Evolutionary conservation across 2,329 filamentous ascomycete species (phyloP).

Genomic region (Paradendryphiella salina): DNA sequence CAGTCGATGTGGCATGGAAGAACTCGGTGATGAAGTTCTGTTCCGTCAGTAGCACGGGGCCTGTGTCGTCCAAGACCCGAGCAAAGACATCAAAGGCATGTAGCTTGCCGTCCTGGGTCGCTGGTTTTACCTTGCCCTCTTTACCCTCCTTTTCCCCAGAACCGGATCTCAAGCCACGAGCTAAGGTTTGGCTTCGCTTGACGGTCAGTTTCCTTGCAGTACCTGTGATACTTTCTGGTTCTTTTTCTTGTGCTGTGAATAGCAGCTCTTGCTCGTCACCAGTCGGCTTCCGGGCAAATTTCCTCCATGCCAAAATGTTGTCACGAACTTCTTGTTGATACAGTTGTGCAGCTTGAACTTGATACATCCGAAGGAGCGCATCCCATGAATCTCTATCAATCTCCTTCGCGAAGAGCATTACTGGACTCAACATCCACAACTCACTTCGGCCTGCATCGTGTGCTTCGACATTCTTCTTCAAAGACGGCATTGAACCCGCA

Average conservation of each 20-base stretch:
- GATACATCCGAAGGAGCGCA: conserved; percentile 76
- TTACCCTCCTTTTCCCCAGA: conserved; percentile 63
- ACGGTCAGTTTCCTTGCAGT: conserved; percentile 89
- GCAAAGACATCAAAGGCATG: conserved; percentile 81
- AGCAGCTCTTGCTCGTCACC: conserved; percentile 80
- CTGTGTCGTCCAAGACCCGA: conserved; percentile 76
- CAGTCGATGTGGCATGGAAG: conserved; percentile 88
- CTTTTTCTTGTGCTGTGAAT: conserved; percentile 90
- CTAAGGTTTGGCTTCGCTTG: conserved; percentile 87
- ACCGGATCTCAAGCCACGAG: conserved; percentile 70
- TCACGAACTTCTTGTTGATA: conserved; percentile 84
- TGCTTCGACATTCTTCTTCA: conserved; percentile 68
- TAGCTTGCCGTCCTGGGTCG: conserved; percentile 63
- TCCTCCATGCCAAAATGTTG: conserved; percentile 77
- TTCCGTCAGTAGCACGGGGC: conserved; percentile 84
- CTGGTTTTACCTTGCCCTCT: conserved; percentile 59
- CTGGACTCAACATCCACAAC: conserved; percentile 84
- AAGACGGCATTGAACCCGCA: conserved; percentile 50
- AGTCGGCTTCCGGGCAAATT: conserved; percentile 71
- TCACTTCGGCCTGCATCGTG: conserved; percentile 72
- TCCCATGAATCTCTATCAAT: conserved; percentile 83
- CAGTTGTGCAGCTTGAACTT: conserved; percentile 71
- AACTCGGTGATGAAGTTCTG: conserved; percentile 98
- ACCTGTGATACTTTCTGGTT: conserved; percentile 68
- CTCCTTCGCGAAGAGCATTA: conserved; percentile 87